phyloP scores from a whole-genome alignment of 495 filamentous ascomycete species.

The Aspergillus mulundensis region DNA sequence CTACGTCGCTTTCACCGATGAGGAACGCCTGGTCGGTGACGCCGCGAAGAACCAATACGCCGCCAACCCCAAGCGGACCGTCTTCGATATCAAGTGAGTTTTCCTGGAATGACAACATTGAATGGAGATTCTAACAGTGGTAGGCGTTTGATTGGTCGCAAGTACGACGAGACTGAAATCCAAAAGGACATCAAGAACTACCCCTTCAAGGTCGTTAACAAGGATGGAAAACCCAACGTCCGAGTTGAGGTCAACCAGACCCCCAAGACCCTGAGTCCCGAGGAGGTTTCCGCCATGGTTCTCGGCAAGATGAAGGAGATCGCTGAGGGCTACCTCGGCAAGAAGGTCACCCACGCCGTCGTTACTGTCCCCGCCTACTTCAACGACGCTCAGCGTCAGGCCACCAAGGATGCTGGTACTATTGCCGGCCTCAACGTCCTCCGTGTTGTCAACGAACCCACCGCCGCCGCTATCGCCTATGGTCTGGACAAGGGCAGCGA shows the following conservation, averaged over 20 bases:
- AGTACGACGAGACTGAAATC: slow-evolving; percentile 80
- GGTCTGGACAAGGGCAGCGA: slow-evolving; percentile 82
- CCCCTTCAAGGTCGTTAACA: slow-evolving; percentile 79
- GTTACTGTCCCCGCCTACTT: slow-evolving; percentile 98
- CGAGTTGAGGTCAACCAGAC: slow-evolving; percentile 71
- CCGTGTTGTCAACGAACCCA: slow-evolving; percentile 95
- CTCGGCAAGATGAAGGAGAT: slow-evolving; percentile 97
- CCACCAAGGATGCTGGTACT: slow-evolving; percentile 94
- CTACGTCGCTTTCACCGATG: slow-evolving; percentile 97
- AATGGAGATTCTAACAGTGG: slow-evolving; percentile 17
- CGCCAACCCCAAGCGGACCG: slow-evolving; percentile 79
- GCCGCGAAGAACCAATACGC: slow-evolving; percentile 99
- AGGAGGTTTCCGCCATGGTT: slow-evolving; percentile 85
- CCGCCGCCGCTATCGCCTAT: slow-evolving; percentile 83
- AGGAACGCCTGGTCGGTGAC: slow-evolving; percentile 95
- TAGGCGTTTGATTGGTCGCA: slow-evolving; percentile 87
- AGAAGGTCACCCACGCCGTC: slow-evolving; percentile 94
- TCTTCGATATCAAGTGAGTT: slow-evolving; percentile 91
- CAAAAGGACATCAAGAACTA: slow-evolving; percentile 85
- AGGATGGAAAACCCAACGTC: slow-evolving; percentile 78
- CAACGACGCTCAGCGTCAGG: slow-evolving; percentile 98
- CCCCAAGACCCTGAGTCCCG: slow-evolving; percentile 76
- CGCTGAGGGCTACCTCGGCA: slow-evolving; percentile 87
- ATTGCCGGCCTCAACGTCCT: slow-evolving; percentile 96
- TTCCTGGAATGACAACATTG: neutral